Base-by-base conservation (phyloP, 1,139 yeast species). In the Yarrowia galli region DNA sequence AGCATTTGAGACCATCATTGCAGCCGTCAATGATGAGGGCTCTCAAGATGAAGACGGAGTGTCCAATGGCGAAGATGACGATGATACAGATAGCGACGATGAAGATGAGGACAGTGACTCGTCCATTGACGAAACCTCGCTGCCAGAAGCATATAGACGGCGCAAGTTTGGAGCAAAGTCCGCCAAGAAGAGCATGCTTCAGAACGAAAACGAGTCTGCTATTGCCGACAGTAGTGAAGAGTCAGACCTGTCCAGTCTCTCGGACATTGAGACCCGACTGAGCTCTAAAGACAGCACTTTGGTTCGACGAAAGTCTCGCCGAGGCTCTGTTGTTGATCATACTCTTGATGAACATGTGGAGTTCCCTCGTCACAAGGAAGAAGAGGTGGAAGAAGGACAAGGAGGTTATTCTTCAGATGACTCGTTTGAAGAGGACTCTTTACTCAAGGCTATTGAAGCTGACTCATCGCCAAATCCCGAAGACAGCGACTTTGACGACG, bases 401-500 rank as follows among this genome's bases (percentile, higher is more conserved):
- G 32, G 69, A 28, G 71, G 68, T 3, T 73, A 72, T 4, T 73
- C 71, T 48, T 75, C 73, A 16, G 75, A 73, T 65, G 76, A 73
- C 54, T 71, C 53, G 1, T 36, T 36, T 22, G 58, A 51, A 15
- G 58, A 51, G 4, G 58, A 51, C 28, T 51, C 58, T 35, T 18
- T 36, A 3, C 42, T 35, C 28, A 35, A 69, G 48, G 72, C 73
- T n/a, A 70, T 67, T 48, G 69, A 72, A 32, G 69, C 73, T 60
- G 63, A 74, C 68, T 73, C 72, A 8, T 67, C 66, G 22, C 64
- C 64, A 15, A 58, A 58, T 22, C 69, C 67, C 42, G 79, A 76
- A 60, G 75, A 74, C n/a, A 78, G 74, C 22, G 72, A 71, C 28
- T 71, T 69, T n/a, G 74, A 70, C 22, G 69, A 68, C 36, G 72